Base-by-base conservation (phyloP, 169 alveolate genomes). In the Blepharisma undulans region DNA sequence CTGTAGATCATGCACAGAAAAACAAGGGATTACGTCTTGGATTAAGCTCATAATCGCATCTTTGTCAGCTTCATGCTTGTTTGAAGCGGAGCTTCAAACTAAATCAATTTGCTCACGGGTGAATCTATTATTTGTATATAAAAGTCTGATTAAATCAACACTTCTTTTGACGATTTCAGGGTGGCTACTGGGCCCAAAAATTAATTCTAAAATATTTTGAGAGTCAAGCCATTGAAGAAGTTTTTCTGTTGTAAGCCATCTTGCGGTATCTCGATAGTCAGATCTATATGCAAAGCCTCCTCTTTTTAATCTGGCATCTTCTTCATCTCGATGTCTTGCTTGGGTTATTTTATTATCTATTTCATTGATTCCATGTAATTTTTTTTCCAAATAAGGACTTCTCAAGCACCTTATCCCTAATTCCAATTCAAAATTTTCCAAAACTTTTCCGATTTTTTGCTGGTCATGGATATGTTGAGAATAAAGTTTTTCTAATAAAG, bases 341-440 rank as follows among this genome's bases (percentile, higher is more conserved):
- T 82, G 77, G 36, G 72, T 36, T 6, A 66, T 66, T 72, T 86
- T 86, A 18, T 60, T 36, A 6, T 61, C 72, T 14, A 86, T 66
- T 86, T 66, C 82, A 22, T n/a, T 86, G 12, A 86, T 60, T 30
- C 90, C 90, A 29, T 86, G 30, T 4, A 86, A 61, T 27, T 82
- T 60, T 27, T 86, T 86, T 32, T 86, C 90, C 8, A 86, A 36
- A 32, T 60, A 60, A 6, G 60, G 60, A 48, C 76, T 66, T 22
- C 22, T 60, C 7, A 86, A 36, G 36, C 25, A 21, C 36, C 72
- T 86, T 21, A 66, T 29, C 6, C 76, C 82, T 3, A 86, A 16
- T 86, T 86, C 90, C 27, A 86, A 14, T 32, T 86, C 90, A 86
- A 60, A 72, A 21, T 25, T 86, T 86, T 86, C 90, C 29, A 86